Base-by-base conservation (phyloP, 352 stramenopile genomes). In the Thalassiosira hispida region DNA sequence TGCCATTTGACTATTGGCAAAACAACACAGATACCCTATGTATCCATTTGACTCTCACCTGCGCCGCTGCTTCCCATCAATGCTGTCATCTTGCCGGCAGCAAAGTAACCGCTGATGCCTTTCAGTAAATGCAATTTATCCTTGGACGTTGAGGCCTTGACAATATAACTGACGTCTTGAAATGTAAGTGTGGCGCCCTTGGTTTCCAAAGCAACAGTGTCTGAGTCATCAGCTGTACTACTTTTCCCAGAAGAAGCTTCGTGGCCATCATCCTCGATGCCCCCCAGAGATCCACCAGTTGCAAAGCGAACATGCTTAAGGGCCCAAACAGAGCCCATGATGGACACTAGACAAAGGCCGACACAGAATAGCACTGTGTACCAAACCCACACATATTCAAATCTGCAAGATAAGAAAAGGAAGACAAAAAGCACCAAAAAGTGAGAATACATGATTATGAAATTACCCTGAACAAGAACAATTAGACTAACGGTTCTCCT, bases 71-170 rank as follows among this genome's bases (percentile, higher is more conserved):
- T 94, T 7, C 94, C 94, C 92, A 97, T 97, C 0, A 98, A 82
- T 27, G 93, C 95, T 33, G 93, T 97, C 82, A 97, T 93, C 14
- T 88, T 95, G 5, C 94, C 93, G n/a, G 93, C 86, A 20, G 91
- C 57, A 23, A 95, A 88, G 38, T 94, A 93, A 16, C 95, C 95
- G 55, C 68, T 91, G n/a, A 97, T 85, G 29, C 86, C 90, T 53
- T 96, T 95, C 22, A 97, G 73, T 27, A 97, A 74, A 49, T 96
- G 87, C 16, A 96, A 86, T 27, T 86, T 84, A 71, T 95, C 79
- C 12, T 94, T 77, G 56, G 79, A 79, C 12, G 71, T 90, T n/a
- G 75, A 89, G 20, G 83, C 55, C 42, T 86, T 90, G 2, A 91
- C 83, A 29, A 79, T 81, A 56, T 93, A 93, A 27, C 76, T 84